Evolutionary conservation across 1,139 yeast genomes (phyloP).

Genomic region (Hyphopichia buzzinii): DNA sequence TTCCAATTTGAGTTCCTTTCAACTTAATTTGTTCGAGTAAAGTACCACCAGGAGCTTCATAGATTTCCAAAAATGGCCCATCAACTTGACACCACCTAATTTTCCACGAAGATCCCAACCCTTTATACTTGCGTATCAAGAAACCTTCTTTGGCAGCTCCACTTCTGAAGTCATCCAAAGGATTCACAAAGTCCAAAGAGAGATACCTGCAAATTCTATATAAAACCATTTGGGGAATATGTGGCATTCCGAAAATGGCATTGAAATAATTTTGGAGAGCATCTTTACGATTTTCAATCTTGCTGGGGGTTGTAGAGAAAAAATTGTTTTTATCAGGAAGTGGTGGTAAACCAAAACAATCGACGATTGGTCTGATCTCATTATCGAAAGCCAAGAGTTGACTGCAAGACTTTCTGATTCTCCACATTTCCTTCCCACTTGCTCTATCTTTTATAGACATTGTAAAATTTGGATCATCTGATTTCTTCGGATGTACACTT

Average conservation of each 20-base stretch:
- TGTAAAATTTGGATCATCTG: slow-evolving; percentile 60
- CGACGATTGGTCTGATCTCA: slow-evolving; percentile 53
- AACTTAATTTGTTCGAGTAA: slow-evolving; percentile 58
- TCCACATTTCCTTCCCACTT: slow-evolving; percentile 68
- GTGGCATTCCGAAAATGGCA: slow-evolving; percentile 58
- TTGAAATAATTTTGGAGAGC: slow-evolving; percentile 61
- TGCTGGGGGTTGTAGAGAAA: slow-evolving; percentile 57
- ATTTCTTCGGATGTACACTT: slow-evolving; percentile 36
- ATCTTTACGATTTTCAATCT: slow-evolving; percentile 60
- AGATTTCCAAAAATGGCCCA: slow-evolving; percentile 59
- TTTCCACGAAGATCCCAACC: slow-evolving; percentile 68
- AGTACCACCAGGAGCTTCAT: slow-evolving; percentile 60
- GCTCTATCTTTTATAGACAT: slow-evolving; percentile 60
- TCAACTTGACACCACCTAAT: slow-evolving; percentile 71
- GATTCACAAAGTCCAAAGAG: slow-evolving; percentile 66
- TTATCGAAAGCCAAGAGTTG: slow-evolving; percentile 58
- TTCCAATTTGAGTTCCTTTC: slow-evolving; percentile 61
- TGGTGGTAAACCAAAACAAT: slow-evolving; percentile 62
- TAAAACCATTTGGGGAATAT: slow-evolving; percentile 55
- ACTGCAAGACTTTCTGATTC: slow-evolving; percentile 57
- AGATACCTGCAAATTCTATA: slow-evolving; percentile 61
- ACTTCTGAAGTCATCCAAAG: slow-evolving; percentile 55
- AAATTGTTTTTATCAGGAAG: slow-evolving; percentile 57
- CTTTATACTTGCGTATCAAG: slow-evolving; percentile 54
- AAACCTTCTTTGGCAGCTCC: slow-evolving; percentile 68